These are phyloP conservation scores for Pueraria montana DNA, from an alignment of 306 rosid genomes.

Conservation along the genomic window DNA sequence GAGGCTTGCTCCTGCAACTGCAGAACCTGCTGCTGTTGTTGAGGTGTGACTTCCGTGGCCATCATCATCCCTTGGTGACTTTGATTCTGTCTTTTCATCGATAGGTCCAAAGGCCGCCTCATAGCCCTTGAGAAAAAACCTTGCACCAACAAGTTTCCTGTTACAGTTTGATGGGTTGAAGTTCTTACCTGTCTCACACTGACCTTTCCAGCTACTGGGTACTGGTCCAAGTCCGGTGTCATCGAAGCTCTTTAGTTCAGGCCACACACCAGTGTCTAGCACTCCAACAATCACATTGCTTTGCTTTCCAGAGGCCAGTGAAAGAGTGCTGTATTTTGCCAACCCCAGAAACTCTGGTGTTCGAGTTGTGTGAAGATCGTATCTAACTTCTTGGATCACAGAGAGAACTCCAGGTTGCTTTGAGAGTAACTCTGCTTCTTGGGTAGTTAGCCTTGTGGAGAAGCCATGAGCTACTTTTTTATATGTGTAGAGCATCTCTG, in stretches of 20 bases:
- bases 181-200: constrained; percentile 71
- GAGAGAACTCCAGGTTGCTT: constrained; percentile 74
- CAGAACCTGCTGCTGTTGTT: constrained; percentile 86
- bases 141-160: constrained; percentile 85
- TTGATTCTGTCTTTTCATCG: constrained; percentile 66
- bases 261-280: constrained; percentile 93
- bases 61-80: constrained; percentile 86
- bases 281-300: constrained; percentile 78
- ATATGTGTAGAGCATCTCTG: constrained; percentile 84
- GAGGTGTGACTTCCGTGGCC: constrained; percentile 98
- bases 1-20: constrained; percentile 76
- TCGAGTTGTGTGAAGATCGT: constrained; percentile 93
- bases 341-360: constrained; percentile 89
- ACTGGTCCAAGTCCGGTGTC: constrained; percentile 73
- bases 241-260: constrained; percentile 75
- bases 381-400: constrained; percentile 68
- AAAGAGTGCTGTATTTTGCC: constrained; percentile 39
- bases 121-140: constrained; percentile 75
- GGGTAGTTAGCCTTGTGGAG: constrained; percentile 77
- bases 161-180: constrained; percentile 79
- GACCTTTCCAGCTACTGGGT: constrained; percentile 84
- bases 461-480: constrained; percentile 78
- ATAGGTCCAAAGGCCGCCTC: constrained; percentile 70
- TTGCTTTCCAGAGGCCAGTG: constrained; percentile 43
- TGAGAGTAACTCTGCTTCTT: constrained; percentile 73